Base-by-base conservation (phyloP, 176 grass and related monocot genomes). In the Avena atlantica region DNA sequence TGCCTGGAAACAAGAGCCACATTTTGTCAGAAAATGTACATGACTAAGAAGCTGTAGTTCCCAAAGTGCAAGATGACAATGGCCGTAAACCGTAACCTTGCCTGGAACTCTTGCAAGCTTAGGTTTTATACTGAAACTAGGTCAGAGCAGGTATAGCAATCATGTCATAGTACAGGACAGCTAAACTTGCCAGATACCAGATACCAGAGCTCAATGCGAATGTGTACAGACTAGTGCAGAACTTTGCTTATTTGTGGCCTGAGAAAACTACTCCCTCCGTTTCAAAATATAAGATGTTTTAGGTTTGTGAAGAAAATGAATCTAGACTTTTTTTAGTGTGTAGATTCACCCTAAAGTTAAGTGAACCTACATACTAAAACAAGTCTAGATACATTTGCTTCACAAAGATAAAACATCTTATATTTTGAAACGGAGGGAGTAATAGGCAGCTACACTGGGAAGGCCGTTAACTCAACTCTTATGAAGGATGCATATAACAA, bases 1-100 rank as follows among this genome's bases (percentile, higher is more conserved):
- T 86, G 88, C 93, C 95, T 98, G 88, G 81, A 92, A 89, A 82
- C 2, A 76, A 86, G 12, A 79, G 12, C 16, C 23, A 23, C 16
- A 55, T 74, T 70, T 21, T 44, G 21, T 72, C 58, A 84, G 70
- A 69, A 70, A 42, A 91, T 67, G 87, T 4, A 27, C 8, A 25
- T 57, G 12, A 72, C 27, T 25, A 53, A 50, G 76, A 73, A 6
- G 13, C 44, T n/a, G 31, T 75, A 84, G 14, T 66, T 56, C 24
- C 14, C 16, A 56, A 73, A 48, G 55, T 51, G 51, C 8, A 34
- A 84, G 44, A 55, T 45, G 74, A 37, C 44, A 17, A 25, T 74
- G 42, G 23, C n/a, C 1, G 1, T 24, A 44, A 58, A 49, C n/a
- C 2, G 0, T 37, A 15, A 48, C 31, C 69, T 81, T 42, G 21